Base-by-base conservation (phyloP, 2,329 filamentous ascomycete genomes). In the Proliferodiscus dingleyae region DNA sequence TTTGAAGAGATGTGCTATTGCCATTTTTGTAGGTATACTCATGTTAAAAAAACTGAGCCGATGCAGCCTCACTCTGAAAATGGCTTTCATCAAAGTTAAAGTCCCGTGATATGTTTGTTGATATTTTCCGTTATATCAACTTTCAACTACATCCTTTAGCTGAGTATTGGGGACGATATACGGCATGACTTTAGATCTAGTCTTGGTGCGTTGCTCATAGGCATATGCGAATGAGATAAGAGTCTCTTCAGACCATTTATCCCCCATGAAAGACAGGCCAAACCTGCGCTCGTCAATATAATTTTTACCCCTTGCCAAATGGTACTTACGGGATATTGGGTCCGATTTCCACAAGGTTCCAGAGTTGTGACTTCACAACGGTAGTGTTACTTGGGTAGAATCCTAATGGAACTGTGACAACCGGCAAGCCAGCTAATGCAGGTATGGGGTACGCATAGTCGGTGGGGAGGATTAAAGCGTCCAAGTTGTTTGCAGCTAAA, bases 371-470 rank as follows among this genome's bases (percentile, higher is more conserved):
- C 18, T 64, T 57, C 3, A 81, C 70, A 41, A 44, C 23, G 5
- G 39, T 24, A 7, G 71, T 73, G 22, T 72, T 70, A 0, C 64
- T 52, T 0, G 77, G 75, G 40, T 72, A 75, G 29, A 71, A 71
- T 0, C 80, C 80, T 0, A 74, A 78, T 0, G 85, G 85, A 1
- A 89, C 61, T 0, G 83, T 85, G 41, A 88, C 71, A 57, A 85
- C 72, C 0, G 85, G 85, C 56, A 88, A 88, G 0, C 84, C 83
- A 5, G 84, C 85, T 64, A 87, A 64, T 85, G 79, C 49, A 49
- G 55, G 43, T 43, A 59, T 18, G 71, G 71, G 19, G 79, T 61
- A 15, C 79, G 78, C 37, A 38, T 23, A 41, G n/a, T 24, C 33
- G 18, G 32, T 46, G 26, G 84, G 84, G 0, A 86, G 79, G 1